Percentiles rank a stretch among this genome's conserved stretches.
Evolutionary conservation across 257 asterid genomes (phyloP).

Genomic region (Solanum pinnatisectum): DNA sequence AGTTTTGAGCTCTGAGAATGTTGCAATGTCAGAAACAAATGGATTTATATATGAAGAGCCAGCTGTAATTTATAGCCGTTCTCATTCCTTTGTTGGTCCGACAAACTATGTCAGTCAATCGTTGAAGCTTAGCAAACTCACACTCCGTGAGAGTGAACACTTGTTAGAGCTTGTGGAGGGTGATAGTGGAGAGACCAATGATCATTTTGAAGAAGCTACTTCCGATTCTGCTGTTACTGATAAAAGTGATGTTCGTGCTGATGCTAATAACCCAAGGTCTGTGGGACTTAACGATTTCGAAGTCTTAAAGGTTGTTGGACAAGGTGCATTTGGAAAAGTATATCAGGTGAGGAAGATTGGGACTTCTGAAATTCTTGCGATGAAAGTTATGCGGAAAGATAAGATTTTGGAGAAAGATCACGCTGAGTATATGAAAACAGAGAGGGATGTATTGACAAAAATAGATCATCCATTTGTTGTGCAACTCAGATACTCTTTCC

Average conservation of each 20-base stretch:
- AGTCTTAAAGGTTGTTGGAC: slow-evolving; percentile 65
- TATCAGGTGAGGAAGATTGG: slow-evolving; percentile 66
- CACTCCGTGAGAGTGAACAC: slow-evolving; percentile 31
- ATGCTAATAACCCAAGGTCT: slow-evolving; percentile 12
- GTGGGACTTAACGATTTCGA: slow-evolving; percentile 68
- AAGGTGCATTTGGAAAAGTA: slow-evolving; percentile 81
- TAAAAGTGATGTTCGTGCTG: neutral
- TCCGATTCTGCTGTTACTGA: slow-evolving; percentile 3
- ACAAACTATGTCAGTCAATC: slow-evolving; percentile 28
- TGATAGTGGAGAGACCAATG: slow-evolving; percentile 15
- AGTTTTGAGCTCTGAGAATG: slow-evolving; percentile 22
- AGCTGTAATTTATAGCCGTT: slow-evolving; percentile 37
- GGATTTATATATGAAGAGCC: slow-evolving; percentile 40
- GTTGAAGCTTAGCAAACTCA: slow-evolving; percentile 29
- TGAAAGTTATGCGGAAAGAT: slow-evolving; percentile 82
- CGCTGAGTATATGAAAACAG: slow-evolving; percentile 60
- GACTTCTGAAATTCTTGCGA: slow-evolving; percentile 58
- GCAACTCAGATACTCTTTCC: slow-evolving; percentile 71
- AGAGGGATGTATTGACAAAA: slow-evolving; percentile 70
- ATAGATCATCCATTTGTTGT: slow-evolving; percentile 66
- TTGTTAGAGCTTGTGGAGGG: slow-evolving; percentile 18
- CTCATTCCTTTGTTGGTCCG: slow-evolving; percentile 70
- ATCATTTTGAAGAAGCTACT: slow-evolving; percentile 9
- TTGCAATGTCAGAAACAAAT: slow-evolving; percentile 16
- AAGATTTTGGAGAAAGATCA: slow-evolving; percentile 70